These are phyloP conservation scores for Chrysosporium queenslandicum DNA, from an alignment of 2,329 filamentous ascomycete genomes.

Conservation along the genomic window DNA sequence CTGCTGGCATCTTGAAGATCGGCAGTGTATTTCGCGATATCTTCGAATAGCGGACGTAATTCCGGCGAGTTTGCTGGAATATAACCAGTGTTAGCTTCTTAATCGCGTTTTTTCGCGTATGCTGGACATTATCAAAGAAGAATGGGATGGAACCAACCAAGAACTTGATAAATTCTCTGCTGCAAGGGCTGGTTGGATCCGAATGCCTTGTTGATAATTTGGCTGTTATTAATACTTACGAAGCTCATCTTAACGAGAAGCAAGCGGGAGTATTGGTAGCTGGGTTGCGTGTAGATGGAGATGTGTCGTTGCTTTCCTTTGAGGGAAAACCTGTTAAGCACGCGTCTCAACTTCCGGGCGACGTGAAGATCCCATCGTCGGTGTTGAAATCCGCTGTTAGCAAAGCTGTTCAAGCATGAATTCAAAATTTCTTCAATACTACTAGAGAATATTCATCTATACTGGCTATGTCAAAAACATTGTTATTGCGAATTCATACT, in stretches of 20 bases:
- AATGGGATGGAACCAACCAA: slow-evolving; percentile 27
- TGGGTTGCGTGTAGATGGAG: neutral
- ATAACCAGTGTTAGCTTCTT: neutral
- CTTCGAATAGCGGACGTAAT: slow-evolving; percentile 37
- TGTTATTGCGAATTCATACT: no score
- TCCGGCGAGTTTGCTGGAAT: slow-evolving; percentile 28
- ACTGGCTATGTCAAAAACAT: no score
- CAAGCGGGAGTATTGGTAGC: neutral
- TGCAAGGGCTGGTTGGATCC: slow-evolving; percentile 31
- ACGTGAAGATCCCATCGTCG: neutral
- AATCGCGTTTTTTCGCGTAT: no score
- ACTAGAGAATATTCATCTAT: no score
- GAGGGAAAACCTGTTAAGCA: neutral
- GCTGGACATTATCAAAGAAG: neutral
- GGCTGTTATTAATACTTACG: slow-evolving; percentile 22
- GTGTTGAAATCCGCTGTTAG: neutral
- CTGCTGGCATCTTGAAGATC: slow-evolving; percentile 24
- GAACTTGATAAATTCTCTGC: slow-evolving; percentile 36
- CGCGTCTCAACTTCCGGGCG: neutral
- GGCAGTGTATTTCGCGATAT: slow-evolving; percentile 40
- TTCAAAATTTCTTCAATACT: no score
- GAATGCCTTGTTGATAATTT: slow-evolving; percentile 34
- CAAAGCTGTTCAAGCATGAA: neutral
- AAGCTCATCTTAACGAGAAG: slow-evolving; percentile 29
- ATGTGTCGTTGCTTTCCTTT: neutral